Base-by-base conservation (phyloP, 2,329 filamentous ascomycete species). In the Juglanconis juglandina region DNA sequence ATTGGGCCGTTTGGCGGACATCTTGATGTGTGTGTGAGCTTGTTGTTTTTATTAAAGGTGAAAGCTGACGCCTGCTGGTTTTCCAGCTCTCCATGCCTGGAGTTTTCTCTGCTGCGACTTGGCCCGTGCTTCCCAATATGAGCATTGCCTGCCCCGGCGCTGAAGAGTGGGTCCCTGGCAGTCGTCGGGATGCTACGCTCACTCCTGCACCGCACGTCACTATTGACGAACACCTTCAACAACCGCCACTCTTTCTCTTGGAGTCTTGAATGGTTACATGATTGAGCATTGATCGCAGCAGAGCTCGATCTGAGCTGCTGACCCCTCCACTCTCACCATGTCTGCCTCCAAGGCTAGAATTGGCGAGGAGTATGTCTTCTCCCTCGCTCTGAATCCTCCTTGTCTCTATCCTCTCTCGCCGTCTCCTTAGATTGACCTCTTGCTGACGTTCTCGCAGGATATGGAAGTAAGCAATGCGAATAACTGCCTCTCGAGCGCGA, bases 1-100 rank as follows among this genome's bases (percentile, higher is more conserved):
- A n/a, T 93, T 92, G 62, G 92, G 90, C 71, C 95, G 87, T 79
- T 99, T 98, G 64, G 90, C 84, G 39, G 92, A 92, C 93, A 96
- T 97, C 62, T n/a, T 61, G 58, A 5, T 37, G 13, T 11, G 17
- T 17, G 14, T 44, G 17, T 33, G 13, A 11, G 9, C 33, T 8
- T 33, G 11, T 42, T 17, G 37, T 10, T 35, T 34, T 10, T 4
- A 30, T 3, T 34, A 7, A 37, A 34, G 33, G 34, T 49, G 53
- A 48, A 30, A 56, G 13, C n/a, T 39, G 14, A 3, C 14, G 30
- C 32, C 32, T 50, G 10, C 14, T 34, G 7, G 11, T 1, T 3
- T 8, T 34, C 17, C 37, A 9, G 10, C 7, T 52, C 46, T 30
- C 30, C 53, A 32, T 46, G 34, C 42, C 61, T 51, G 53, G 61